Base-by-base conservation (phyloP, 306 rosid species). In the Gillenia trifoliata region DNA sequence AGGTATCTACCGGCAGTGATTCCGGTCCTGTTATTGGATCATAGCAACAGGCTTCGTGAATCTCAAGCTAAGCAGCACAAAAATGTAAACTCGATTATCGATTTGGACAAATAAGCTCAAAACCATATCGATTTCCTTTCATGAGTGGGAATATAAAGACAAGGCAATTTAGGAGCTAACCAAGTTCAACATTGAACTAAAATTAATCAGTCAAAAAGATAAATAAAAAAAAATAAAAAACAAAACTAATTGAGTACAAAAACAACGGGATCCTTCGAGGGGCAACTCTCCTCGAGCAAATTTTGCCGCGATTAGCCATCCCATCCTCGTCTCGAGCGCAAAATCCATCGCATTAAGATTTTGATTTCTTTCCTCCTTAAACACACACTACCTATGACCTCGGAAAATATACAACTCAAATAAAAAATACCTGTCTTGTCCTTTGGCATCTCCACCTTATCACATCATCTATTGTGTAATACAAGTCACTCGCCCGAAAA, bases 331-430 rank as follows among this genome's bases (percentile, higher is more conserved):
- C 64, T 60, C 20, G 19, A 77, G 83, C 86, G 78, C 90, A 90
- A 94, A 90, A 85, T 89, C 91, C 90, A 78, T 78, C 84, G 87
- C 86, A 77, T 88, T 76, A 83, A 82, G 92, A 88, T 85, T 87
- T 73, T 68, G 19, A 36, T 76, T 84, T 73, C 84, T 78, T 81
- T 81, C 87, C 93, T 81, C 88, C 79, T 78, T 75, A 89, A 66
- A 85, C 88, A 82, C 94, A 84, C 62, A 10, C 29, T 79, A 72
- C 79, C 93, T 87, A 88, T 75, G 82, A 86, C 91, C 87, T 77
- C 82, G 73, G 82, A 82, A 86, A 83, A 88, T 94, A 84, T 92
- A 94, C 97, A 94, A 76, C 93, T 92, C 91, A 54, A 85, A 43
- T 26, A 72, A 86, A 87, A 86, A 73, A 26, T 78, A 86, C 88